Evolutionary conservation across 2,329 filamentous ascomycete genomes (phyloP).

Genomic region (Fusarium tanahbumbuense): DNA sequence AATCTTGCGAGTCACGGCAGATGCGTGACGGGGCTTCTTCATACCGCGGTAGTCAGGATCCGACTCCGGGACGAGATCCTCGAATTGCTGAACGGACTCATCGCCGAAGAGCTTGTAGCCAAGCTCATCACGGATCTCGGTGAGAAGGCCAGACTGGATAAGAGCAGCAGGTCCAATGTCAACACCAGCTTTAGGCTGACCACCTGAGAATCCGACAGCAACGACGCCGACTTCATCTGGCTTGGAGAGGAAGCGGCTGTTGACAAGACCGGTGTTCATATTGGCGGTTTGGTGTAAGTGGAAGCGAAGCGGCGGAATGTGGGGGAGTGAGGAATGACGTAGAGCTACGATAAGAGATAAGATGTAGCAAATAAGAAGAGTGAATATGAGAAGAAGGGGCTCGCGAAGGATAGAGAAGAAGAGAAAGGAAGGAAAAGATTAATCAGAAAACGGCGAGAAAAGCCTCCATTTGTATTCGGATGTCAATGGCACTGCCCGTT

Average conservation of each 20-base stretch:
- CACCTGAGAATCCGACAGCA: constrained; percentile 95
- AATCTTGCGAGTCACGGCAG: constrained; percentile 83
- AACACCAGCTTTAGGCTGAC: constrained; percentile 90
- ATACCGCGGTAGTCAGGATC: constrained; percentile 90
- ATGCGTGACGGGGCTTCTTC: constrained; percentile 92
- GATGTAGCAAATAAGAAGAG: constrained; percentile 2
- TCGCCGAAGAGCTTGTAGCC: constrained; percentile 91
- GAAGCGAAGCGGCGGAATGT: constrained; percentile 31
- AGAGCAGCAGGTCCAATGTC: constrained; percentile 91
- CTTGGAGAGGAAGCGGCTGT: constrained; percentile 81
- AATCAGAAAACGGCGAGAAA: constrained; percentile 9
- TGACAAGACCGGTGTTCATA: constrained; percentile 66
- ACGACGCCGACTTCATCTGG: constrained; percentile 88
- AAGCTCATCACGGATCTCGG: constrained; percentile 84
- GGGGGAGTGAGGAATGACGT: constrained; percentile 43
- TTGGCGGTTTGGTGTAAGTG: constrained; percentile 34
- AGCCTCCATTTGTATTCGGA: constrained; percentile 40
- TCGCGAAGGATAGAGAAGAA: neutral
- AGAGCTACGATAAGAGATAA: constrained; percentile 34
- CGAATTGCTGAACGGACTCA: constrained; percentile 82
- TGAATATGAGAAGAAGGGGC: constrained; percentile 3
- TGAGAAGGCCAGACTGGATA: constrained; percentile 87
- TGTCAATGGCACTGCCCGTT: constrained; percentile 24
- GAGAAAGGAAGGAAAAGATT: neutral
- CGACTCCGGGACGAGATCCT: constrained; percentile 73